phyloP scores from a whole-genome alignment of 345 rosid genomes.

The Eutrema yunnanense region DNA sequence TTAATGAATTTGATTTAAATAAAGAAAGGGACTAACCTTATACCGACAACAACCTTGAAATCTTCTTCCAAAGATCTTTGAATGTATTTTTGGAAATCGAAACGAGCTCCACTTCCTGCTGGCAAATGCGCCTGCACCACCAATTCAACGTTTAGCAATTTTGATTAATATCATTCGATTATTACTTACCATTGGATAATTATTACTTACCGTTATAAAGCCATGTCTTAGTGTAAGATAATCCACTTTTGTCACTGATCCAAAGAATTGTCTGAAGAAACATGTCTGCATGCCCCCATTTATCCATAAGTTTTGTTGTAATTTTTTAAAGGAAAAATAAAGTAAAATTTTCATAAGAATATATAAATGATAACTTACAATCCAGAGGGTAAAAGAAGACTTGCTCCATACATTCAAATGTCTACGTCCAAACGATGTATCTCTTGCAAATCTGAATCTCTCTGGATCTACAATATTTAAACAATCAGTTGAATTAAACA shows the following conservation, averaged over 20 bases:
- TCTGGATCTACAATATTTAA: conserved; percentile 61
- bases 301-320: neutral
- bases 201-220: conserved; percentile 56
- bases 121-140: conserved; percentile 84
- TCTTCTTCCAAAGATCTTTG: conserved; percentile 81
- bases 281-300: conserved; percentile 46
- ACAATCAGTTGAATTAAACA: neutral
- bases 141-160: neutral
- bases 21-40: conserved; percentile 40
- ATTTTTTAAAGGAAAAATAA: neutral
- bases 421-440: conserved; percentile 86
- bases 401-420: conserved; percentile 73
- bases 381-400: conserved; percentile 67
- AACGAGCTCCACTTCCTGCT: conserved; percentile 58
- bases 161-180: too few relatives aligned
- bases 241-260: conserved; percentile 83
- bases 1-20: neutral
- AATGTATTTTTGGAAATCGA: conserved; percentile 81
- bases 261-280: conserved; percentile 89
- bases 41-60: conserved; percentile 83
- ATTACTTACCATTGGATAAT: too few relatives aligned
- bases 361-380: conserved; percentile 43
- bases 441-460: conserved; percentile 91
- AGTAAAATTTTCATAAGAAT: neutral
- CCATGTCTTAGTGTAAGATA: conserved; percentile 88